Conservation (phyloP, 345 rosid species). For the Salix caprea region DNA sequence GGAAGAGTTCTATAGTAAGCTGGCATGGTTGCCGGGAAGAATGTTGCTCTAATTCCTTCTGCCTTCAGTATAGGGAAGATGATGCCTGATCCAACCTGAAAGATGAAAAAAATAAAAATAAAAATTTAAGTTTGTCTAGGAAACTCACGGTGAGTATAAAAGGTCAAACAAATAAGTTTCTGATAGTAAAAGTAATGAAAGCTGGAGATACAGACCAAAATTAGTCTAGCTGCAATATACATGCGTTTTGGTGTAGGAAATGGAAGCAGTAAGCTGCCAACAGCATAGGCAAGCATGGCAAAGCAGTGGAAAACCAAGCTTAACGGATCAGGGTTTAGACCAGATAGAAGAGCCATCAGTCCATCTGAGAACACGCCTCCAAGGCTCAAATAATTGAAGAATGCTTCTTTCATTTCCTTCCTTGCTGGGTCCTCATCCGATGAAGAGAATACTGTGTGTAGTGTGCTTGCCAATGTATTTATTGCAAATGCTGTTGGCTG, state of each 20-base stretch:
- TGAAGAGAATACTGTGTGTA: background rate
- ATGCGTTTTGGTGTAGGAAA: background rate
- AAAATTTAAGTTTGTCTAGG: no score
- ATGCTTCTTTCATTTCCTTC: background rate
- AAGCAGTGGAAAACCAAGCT: background rate
- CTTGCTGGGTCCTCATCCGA: background rate
- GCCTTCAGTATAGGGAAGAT: no score
- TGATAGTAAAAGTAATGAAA: no score
- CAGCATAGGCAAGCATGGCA: background rate
- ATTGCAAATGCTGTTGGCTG: background rate
- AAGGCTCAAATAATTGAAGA: background rate
- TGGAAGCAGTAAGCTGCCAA: background rate
- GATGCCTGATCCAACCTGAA: no score
- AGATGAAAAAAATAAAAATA: no score
- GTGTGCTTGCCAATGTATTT: background rate
- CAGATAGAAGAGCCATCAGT: background rate
- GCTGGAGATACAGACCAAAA: no score
- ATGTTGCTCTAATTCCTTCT: no score
- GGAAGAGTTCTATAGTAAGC: no score
- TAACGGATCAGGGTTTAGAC: background rate
- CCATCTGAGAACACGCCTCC: background rate
- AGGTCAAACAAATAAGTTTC: no score
- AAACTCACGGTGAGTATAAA: no score
- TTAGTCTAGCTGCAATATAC: no score
- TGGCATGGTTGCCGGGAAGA: no score